Evolutionary conservation across 306 rosid genomes (phyloP).

Genomic region (Cercis canadensis): DNA sequence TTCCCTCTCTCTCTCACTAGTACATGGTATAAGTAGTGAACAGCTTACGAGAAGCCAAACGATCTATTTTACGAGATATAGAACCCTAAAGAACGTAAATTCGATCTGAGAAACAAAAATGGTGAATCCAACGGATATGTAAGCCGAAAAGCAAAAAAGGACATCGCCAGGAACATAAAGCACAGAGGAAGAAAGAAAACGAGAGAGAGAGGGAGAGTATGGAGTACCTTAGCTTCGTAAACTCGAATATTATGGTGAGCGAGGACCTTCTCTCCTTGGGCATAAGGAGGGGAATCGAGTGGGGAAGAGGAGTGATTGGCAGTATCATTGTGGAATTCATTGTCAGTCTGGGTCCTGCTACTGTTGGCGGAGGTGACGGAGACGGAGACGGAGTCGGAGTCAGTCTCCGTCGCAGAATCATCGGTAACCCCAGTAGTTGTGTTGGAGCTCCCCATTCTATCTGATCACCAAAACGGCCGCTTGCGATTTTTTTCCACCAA

Average conservation of each 20-base stretch:
- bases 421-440: conserved; percentile 34
- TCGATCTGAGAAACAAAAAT: no score
- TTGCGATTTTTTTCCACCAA: not conserved
- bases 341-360: conserved; percentile 49
- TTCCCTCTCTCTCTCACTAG: not conserved
- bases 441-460: conserved; percentile 63
- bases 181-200: no score
- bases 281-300: conserved; percentile 53
- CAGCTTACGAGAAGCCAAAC: no score
- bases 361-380: conserved; percentile 8
- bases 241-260: conserved; percentile 50
- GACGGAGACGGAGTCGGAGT: not conserved
- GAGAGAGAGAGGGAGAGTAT: not conserved
- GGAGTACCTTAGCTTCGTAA: conserved; percentile 76
- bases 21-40: not conserved
- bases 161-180: no score
- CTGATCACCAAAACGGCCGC: not conserved
- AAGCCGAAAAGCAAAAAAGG: no score
- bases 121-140: no score
- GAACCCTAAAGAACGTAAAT: no score
- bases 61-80: no score
- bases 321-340: conserved; percentile 21
- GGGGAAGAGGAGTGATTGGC: conserved; percentile 31
- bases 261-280: conserved; percentile 64
- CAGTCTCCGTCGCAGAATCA: conserved; percentile 50